A percentile compares a stretch with the other conserved stretches of the same genome.
These are phyloP conservation scores for Echinochloa phyllopogon DNA, from an alignment of 176 grass and related monocot species.

Conservation along the genomic window DNA sequence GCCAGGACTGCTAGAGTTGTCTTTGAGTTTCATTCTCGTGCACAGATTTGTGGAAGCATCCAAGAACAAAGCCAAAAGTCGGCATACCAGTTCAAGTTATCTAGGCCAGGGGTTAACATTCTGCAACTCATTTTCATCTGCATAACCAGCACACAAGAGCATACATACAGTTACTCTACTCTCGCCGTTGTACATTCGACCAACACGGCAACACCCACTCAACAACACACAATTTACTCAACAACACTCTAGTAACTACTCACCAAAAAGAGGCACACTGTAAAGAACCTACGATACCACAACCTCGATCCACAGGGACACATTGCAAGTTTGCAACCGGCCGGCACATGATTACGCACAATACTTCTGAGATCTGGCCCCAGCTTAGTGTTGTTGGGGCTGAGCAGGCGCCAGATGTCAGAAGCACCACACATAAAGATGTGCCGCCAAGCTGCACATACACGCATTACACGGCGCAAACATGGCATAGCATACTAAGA, in stretches of 20 bases:
- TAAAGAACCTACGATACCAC: not conserved
- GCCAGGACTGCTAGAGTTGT: not conserved
- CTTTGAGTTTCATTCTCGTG: not conserved
- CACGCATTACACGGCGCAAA: not conserved
- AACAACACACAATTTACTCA: not conserved
- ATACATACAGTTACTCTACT: slow-evolving; percentile 20
- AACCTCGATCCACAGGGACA: too few species aligned
- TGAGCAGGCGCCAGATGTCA: slow-evolving; percentile 31
- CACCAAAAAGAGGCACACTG: not conserved
- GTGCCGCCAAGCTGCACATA: not conserved
- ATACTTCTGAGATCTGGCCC: slow-evolving; percentile 17
- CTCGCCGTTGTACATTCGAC: not conserved
- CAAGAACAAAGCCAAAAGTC: not conserved
- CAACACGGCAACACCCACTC: not conserved
- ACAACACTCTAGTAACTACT: slow-evolving; percentile 9
- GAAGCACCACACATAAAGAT: slow-evolving; percentile 22
- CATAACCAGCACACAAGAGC: not conserved
- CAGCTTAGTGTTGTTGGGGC: slow-evolving; percentile 16
- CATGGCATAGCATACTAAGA: slow-evolving; percentile 18
- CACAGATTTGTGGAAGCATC: not conserved
- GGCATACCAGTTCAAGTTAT: not conserved
- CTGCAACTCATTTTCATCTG: not conserved
- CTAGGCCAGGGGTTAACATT: not conserved
- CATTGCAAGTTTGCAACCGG: not conserved
- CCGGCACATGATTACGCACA: slow-evolving; percentile 36